phyloP scores from a whole-genome alignment of 2,329 filamentous ascomycete species.

The Sclerotinia borealis region DNA sequence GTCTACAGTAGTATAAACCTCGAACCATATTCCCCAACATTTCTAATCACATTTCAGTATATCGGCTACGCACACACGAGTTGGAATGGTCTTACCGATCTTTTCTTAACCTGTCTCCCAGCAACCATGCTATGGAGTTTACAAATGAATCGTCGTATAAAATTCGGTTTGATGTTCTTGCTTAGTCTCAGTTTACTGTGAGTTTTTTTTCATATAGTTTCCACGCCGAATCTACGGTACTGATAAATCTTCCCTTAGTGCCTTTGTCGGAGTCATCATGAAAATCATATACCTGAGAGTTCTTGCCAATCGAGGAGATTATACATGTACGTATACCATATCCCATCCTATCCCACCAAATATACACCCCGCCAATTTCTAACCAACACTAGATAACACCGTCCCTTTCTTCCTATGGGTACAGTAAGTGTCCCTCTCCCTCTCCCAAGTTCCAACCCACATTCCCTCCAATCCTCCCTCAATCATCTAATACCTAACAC shows the following conservation, averaged over 20 bases:
- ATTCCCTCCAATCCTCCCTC: no score
- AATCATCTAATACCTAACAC: slow-evolving; percentile 7
- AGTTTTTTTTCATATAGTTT: neutral
- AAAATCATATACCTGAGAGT: slow-evolving; percentile 16
- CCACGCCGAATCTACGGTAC: no score
- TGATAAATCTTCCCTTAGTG: slow-evolving; percentile 4
- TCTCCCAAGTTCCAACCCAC: no score
- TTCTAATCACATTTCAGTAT: neutral
- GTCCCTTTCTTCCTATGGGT: slow-evolving; percentile 19
- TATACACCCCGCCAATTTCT: neutral
- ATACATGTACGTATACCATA: slow-evolving; percentile 8
- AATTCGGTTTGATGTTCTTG: slow-evolving; percentile 15
- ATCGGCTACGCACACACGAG: slow-evolving; percentile 9
- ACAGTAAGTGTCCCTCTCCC: slow-evolving; percentile 5
- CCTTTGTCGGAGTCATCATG: slow-evolving; percentile 17
- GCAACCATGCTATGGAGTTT: slow-evolving; percentile 17
- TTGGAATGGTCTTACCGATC: slow-evolving; percentile 15
- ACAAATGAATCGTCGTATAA: slow-evolving; percentile 15
- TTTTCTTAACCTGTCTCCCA: slow-evolving; percentile 16
- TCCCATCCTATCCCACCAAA: no score
- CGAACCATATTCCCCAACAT: neutral
- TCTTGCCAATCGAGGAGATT: slow-evolving; percentile 15
- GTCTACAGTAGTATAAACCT: neutral
- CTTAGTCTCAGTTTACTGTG: slow-evolving; percentile 17
- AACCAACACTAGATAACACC: neutral